Evolutionary conservation across 306 rosid species (phyloP).

Genomic region (Trifolium fragiferum): DNA sequence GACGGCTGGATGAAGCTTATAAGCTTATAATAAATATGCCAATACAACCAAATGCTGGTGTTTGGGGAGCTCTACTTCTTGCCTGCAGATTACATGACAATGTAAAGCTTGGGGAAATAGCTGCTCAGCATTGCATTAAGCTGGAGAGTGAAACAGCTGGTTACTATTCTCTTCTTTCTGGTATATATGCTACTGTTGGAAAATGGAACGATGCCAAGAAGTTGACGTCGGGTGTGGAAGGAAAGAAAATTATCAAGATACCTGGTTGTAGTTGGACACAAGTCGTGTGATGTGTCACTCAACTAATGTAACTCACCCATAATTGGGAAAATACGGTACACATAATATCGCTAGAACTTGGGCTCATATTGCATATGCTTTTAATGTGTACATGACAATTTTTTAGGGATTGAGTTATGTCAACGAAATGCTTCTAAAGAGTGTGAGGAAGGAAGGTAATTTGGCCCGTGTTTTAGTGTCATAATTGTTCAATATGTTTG

Average conservation of each 20-base stretch:
- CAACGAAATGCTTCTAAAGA: slow-evolving; percentile 35
- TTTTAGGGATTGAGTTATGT: neutral
- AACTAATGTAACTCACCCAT: slow-evolving; percentile 25
- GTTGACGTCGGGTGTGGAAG: slow-evolving; percentile 47
- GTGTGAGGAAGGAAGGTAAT: neutral
- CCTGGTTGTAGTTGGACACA: slow-evolving; percentile 77
- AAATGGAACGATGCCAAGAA: slow-evolving; percentile 65
- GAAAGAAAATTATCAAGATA: slow-evolving; percentile 50
- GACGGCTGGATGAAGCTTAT: slow-evolving; percentile 63
- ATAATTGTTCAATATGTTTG: neutral
- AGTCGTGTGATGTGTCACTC: neutral
- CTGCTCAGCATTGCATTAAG: slow-evolving; percentile 65
- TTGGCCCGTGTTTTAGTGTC: neutral
- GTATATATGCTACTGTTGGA: slow-evolving; percentile 61
- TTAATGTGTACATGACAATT: neutral
- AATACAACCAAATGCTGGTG: slow-evolving; percentile 60
- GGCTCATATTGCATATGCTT: slow-evolving; percentile 6
- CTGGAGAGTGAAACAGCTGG: slow-evolving; percentile 61
- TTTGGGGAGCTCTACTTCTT: slow-evolving; percentile 81
- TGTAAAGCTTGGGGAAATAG: slow-evolving; percentile 67
- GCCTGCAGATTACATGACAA: slow-evolving; percentile 62
- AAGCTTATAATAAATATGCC: slow-evolving; percentile 68
- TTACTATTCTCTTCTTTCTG: slow-evolving; percentile 61
- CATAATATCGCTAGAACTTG: neutral
- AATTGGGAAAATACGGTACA: slow-evolving; percentile 23